Conservation (phyloP, 2,329 filamentous ascomycete genomes). For the Triangularia setosa region DNA sequence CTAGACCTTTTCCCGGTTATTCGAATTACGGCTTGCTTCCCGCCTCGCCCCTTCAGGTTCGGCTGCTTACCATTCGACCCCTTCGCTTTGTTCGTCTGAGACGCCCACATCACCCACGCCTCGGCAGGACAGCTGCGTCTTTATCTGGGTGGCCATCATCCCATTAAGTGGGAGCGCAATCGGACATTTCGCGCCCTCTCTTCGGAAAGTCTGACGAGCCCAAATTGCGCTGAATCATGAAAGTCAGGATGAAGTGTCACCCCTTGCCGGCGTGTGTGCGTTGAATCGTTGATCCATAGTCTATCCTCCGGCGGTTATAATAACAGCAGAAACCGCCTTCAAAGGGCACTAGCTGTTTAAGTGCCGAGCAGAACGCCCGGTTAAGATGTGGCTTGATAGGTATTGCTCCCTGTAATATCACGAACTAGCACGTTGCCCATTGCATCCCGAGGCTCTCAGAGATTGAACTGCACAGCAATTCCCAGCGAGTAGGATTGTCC, state of each 20-base stretch:
- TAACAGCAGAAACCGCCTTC: not conserved
- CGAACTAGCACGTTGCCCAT: not conserved
- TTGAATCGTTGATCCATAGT: not conserved
- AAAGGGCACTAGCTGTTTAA: not conserved
- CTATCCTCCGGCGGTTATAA: not conserved
- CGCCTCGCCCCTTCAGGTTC: not conserved
- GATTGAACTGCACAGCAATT: too few species aligned
- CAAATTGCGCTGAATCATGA: not conserved
- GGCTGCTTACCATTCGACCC: not conserved
- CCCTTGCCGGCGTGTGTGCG: not conserved
- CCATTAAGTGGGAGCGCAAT: not conserved
- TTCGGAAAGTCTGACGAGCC: not conserved
- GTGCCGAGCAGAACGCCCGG: not conserved
- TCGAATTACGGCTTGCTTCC: not conserved
- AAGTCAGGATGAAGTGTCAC: not conserved
- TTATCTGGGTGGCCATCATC: not conserved
- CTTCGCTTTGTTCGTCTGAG: slow-evolving; percentile 1
- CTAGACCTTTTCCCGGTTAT: not conserved
- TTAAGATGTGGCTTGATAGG: not conserved
- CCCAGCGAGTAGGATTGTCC: not conserved
- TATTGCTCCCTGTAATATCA: not conserved
- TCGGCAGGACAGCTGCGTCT: not conserved
- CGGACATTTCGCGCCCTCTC: not conserved
- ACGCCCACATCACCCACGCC: not conserved
- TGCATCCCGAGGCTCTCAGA: not conserved